Evolutionary conservation across 176 grass and related monocot genomes (phyloP), one percentile per base, ranked within the genome.

Genomic region (Avena eriantha): DNA sequence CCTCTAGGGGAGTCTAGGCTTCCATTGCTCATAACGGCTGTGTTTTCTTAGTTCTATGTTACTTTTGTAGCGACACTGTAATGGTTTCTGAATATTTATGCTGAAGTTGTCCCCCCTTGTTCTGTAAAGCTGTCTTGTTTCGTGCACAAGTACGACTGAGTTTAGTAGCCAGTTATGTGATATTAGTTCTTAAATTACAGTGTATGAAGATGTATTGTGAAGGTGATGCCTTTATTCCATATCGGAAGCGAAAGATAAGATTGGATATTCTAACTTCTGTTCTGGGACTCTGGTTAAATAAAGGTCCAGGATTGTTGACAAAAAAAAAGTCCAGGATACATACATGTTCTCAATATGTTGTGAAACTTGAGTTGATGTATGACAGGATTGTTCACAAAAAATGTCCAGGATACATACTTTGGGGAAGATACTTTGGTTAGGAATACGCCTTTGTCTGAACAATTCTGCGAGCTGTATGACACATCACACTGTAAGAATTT

Each of bases 71-170:
- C 49, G 22, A 49, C 13, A 49, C 22, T 73, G 19, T 71, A 47
- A 24, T 24, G 70, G 43, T 15, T 73, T 48, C 70, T 48, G 43
- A 48, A 48, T 73, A 73, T 73, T 73, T 73, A 48, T 48, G 66
- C 66, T 36, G 6, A 69, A 8, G 66, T 3, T 36, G 5, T 0
- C 2, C 33, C 14, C 29, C 33, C 0, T 36, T 69, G 66, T 7
- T 69, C 66, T 19, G 18, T 69, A 8, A 36, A 69, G 16, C 15
- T 36, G 31, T 18, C 66, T 69, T 69, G 7, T 69, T 64, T 4
- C 8, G 66, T 17, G 66, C 66, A 69, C 66, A 69, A 69, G 66
- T 69, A 56, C 2, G 17, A 39, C 17, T 14, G 2, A 68, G 16
- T 17, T 18, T 68, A 60, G 3, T 23, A 67, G 13, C 5, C 5